phyloP scores from a whole-genome alignment of 306 rosid species.

The Fragaria nilgerrensis region DNA sequence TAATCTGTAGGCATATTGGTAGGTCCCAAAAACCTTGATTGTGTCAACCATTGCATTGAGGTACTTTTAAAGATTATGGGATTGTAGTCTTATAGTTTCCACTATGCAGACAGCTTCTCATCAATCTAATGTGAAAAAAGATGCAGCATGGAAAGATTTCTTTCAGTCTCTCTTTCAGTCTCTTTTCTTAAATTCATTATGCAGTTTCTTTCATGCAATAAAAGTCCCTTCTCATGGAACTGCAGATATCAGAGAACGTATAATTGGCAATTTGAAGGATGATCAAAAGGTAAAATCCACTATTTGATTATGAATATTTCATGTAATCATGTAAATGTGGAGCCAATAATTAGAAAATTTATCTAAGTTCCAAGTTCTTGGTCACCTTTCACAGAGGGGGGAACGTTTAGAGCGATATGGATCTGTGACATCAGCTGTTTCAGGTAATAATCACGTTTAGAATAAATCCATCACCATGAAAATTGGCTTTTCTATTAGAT shows the following conservation, averaged over 20 bases:
- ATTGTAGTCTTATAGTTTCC: neutral
- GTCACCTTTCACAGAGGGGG: conserved; percentile 54
- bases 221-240: conserved; percentile 31
- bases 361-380: conserved; percentile 3
- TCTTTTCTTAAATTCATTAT: neutral
- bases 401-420: conserved; percentile 66
- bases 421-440: conserved; percentile 70
- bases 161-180: neutral
- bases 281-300: conserved; percentile 60
- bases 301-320: conserved; percentile 13
- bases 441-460: conserved; percentile 48
- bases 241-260: conserved; percentile 83
- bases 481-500: neutral
- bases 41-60: neutral
- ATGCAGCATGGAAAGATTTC: neutral
- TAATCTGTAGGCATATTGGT: neutral
- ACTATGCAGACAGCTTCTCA: neutral
- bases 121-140: neutral
- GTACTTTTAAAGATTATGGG: neutral
- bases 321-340: neutral
- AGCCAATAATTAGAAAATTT: conserved; percentile 15
- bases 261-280: conserved; percentile 77
- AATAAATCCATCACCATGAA: neutral
- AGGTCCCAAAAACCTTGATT: neutral
- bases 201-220: neutral